A percentile compares a stretch with the other conserved stretches of the same genome.
Conservation (phyloP, 768 basidiomycete genomes). For the Lentinula aciculospora region DNA sequence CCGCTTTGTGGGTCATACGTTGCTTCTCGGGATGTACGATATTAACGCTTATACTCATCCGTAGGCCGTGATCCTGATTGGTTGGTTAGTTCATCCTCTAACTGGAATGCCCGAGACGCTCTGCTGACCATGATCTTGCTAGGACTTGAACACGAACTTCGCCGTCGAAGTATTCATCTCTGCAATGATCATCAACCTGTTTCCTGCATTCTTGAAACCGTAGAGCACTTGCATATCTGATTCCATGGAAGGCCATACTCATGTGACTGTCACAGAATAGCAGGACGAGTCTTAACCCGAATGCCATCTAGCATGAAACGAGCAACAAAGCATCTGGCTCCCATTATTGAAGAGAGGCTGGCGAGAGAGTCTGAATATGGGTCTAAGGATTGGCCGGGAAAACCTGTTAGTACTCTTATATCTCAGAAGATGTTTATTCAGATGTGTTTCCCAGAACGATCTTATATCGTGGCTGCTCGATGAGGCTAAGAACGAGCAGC, state of each 20-base stretch:
- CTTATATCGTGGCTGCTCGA: constrained; percentile 42
- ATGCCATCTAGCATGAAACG: constrained; percentile 10
- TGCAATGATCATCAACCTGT: constrained; percentile 17
- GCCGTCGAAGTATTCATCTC: constrained; percentile 20
- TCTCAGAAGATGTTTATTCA: background rate
- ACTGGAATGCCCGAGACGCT: too few relatives aligned
- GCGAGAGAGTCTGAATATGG: constrained; percentile 10
- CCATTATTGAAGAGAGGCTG: constrained; percentile 11
- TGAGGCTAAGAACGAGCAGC: constrained; percentile 23
- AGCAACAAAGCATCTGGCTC: constrained; percentile 9
- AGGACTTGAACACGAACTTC: constrained; percentile 20
- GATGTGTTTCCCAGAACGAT: too few relatives aligned
- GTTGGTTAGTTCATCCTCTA: background rate
- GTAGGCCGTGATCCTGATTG: too few relatives aligned
- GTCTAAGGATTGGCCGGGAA: constrained; percentile 9
- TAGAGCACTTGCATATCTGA: too few relatives aligned
- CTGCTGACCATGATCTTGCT: background rate
- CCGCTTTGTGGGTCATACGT: background rate
- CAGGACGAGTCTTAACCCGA: constrained; percentile 9
- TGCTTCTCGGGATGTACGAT: too few relatives aligned
- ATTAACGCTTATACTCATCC: too few relatives aligned
- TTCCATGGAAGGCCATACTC: background rate
- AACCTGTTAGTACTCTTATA: constrained; percentile 1
- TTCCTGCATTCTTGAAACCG: constrained; percentile 24
- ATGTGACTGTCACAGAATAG: constrained; percentile 5